Evolutionary conservation across 257 asterid genomes (phyloP).

Genomic region (Gentiana dahurica): DNA sequence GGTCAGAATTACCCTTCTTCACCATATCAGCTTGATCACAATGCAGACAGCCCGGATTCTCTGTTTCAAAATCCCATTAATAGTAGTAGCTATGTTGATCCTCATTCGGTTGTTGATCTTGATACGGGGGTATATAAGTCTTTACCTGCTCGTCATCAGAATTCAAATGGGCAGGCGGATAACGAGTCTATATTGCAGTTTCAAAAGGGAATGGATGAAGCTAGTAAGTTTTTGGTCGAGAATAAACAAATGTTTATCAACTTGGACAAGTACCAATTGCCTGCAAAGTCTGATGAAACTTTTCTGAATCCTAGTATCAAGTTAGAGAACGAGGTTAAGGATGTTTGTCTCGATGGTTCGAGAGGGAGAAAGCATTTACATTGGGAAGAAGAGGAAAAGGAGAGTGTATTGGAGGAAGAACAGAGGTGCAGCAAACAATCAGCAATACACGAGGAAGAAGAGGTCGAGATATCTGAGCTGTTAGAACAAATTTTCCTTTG

Average conservation of each 20-base stretch:
- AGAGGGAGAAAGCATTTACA: slow-evolving; percentile 73
- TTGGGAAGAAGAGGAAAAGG: slow-evolving; percentile 42
- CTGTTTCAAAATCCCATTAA: slow-evolving; percentile 37
- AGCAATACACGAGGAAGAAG: slow-evolving; percentile 57
- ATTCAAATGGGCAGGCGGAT: slow-evolving; percentile 26
- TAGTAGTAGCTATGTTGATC: slow-evolving; percentile 30
- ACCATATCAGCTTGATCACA: slow-evolving; percentile 26
- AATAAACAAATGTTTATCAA: slow-evolving; percentile 52
- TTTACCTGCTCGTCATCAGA: slow-evolving; percentile 13
- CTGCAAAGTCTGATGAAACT: slow-evolving; percentile 46
- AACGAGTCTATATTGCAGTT: slow-evolving; percentile 73
- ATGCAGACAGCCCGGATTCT: slow-evolving; percentile 54
- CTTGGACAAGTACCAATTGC: slow-evolving; percentile 63
- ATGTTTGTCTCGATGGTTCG: slow-evolving; percentile 20
- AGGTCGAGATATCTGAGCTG: slow-evolving; percentile 61
- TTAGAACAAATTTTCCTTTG: slow-evolving; percentile 73
- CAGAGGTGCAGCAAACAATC: slow-evolving; percentile 83
- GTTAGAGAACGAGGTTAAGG: slow-evolving; percentile 41
- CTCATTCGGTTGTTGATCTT: slow-evolving; percentile 30
- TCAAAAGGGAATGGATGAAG: slow-evolving; percentile 92
- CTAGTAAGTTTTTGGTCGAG: slow-evolving; percentile 65
- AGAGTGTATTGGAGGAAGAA: slow-evolving; percentile 19
- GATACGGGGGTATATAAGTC: slow-evolving; percentile 44
- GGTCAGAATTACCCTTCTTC: slow-evolving; percentile 60
- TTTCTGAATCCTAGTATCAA: slow-evolving; percentile 28